These are phyloP conservation scores for Aspergillus sp. DNA, from an alignment of 2,329 filamentous ascomycete genomes.

Conservation along the genomic window DNA sequence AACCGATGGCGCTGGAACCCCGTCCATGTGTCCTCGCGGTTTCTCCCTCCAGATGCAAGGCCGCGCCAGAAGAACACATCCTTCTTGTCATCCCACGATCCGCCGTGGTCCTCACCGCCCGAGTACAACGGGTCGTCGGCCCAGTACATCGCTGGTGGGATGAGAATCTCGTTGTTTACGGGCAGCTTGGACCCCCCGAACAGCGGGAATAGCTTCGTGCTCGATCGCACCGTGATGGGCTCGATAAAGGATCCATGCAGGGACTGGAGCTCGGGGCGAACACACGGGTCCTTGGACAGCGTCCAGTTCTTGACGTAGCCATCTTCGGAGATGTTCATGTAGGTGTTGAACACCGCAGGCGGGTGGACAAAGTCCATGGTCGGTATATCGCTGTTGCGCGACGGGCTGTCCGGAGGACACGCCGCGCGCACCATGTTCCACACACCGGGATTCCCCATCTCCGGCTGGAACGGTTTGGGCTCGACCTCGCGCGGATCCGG, in stretches of 20 bases:
- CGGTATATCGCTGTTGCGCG: slow-evolving; percentile 20
- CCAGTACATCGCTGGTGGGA: slow-evolving; percentile 53
- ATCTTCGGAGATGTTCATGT: slow-evolving; percentile 35
- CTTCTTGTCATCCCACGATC: slow-evolving; percentile 43
- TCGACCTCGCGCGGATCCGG: neutral
- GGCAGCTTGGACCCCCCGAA: slow-evolving; percentile 52
- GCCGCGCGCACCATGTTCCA: slow-evolving; percentile 44
- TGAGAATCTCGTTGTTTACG: slow-evolving; percentile 53
- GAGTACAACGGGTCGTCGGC: slow-evolving; percentile 44
- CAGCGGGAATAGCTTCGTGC: slow-evolving; percentile 46
- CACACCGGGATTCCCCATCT: slow-evolving; percentile 27
- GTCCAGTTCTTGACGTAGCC: slow-evolving; percentile 52
- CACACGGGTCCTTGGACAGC: slow-evolving; percentile 44
- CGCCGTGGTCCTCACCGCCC: slow-evolving; percentile 36
- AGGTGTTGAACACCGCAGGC: slow-evolving; percentile 25
- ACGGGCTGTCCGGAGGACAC: slow-evolving; percentile 28
- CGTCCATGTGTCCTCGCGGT: slow-evolving; percentile 60
- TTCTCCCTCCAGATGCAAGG: slow-evolving; percentile 47
- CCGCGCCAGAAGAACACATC: slow-evolving; percentile 49
- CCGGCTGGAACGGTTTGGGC: slow-evolving; percentile 13
- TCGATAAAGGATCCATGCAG: slow-evolving; percentile 51
- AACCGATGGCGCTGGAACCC: slow-evolving; percentile 75
- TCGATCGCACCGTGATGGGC: slow-evolving; percentile 47
- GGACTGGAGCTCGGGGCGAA: slow-evolving; percentile 44
- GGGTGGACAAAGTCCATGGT: slow-evolving; percentile 36